Evolutionary conservation across 208 protist genomes (phyloP), one percentile per base, ranked within the genome.

Genomic region (Angomonas deanei): DNA sequence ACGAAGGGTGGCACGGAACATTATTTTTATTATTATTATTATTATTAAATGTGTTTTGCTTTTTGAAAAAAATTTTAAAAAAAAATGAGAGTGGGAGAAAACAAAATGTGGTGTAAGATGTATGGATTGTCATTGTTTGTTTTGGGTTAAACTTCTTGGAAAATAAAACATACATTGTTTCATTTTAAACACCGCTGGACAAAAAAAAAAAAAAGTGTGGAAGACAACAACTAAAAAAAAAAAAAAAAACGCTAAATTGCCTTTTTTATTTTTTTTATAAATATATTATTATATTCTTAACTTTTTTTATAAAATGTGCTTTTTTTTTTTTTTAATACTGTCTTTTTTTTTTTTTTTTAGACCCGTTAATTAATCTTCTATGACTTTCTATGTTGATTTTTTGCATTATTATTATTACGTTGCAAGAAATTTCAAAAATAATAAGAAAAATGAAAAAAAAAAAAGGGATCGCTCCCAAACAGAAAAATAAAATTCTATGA

Each of bases 1-100:
- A 3, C 31, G 49, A n/a, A n/a, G 27, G 31, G 72, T 79, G 19
- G 27, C 50, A 3, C 55, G 38, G 24, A 86, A 60, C 75, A 84
- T 84, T 0, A 31, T 26, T 26, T 49, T n/a, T 10, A 24, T 42
- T 10, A 15, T 26, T 61, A 11, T 6, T 53, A 53, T 17, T 53
- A 53, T 17, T 53, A 53, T 17, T 53, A 27, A 27, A 28, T 28
- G 11, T 53, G 19, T 17, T 53, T 28, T 53, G 13, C n/a, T 53
- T 53, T 15, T 27, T 26, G 5, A 53, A 6, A 17, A 53, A 11
- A 11, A 21, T 24, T 53, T 53, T 53, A 31, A 56, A 4, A 56
- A 17, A 32, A 56, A 32, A 56, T 53, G 23, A 10, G 8, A 15
- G 5, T 24, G 8, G 10, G 19, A 21, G n/a, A 17, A 26, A 5